phyloP scores from a whole-genome alignment of 805 yeast species.

The Ogataea saltuana region DNA sequence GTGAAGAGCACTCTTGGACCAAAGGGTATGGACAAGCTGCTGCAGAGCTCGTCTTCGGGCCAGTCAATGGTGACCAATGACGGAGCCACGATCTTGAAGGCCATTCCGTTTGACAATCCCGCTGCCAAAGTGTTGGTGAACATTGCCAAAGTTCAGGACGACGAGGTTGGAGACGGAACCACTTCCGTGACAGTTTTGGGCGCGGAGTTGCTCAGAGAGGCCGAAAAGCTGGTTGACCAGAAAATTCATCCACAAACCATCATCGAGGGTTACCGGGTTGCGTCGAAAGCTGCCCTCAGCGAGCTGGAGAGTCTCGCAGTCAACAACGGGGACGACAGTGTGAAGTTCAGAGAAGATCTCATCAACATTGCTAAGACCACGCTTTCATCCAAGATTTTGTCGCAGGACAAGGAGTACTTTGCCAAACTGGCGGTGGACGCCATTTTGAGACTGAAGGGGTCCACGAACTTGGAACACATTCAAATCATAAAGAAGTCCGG shows the following conservation, averaged over 20 bases:
- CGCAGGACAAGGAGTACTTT: slow-evolving; percentile 93
- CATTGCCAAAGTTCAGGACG: slow-evolving; percentile 94
- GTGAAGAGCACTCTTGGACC: slow-evolving; percentile 96
- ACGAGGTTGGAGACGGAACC: slow-evolving; percentile 98
- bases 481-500: slow-evolving; percentile 93
- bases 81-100: slow-evolving; percentile 94
- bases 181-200: slow-evolving; percentile 92
- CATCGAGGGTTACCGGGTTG: slow-evolving; percentile 92
- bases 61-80: slow-evolving; percentile 87
- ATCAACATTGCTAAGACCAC: slow-evolving; percentile 91
- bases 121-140: slow-evolving; percentile 96
- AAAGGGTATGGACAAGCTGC: slow-evolving; percentile 96
- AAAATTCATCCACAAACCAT: slow-evolving; percentile 98
- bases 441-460: slow-evolving; percentile 79
- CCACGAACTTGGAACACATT: slow-evolving; percentile 86
- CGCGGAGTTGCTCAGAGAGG: slow-evolving; percentile 91
- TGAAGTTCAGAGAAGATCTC: slow-evolving; percentile 71
- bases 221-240: slow-evolving; percentile 87
- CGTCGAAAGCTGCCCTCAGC: slow-evolving; percentile 75
- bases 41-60: slow-evolving; percentile 83
- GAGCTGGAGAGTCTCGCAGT: slow-evolving; percentile 80
- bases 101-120: slow-evolving; percentile 94
- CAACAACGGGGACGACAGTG: slow-evolving; percentile 62
- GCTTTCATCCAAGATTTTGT: slow-evolving; percentile 84
- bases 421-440: slow-evolving; percentile 94